Conservation (phyloP, 495 filamentous ascomycete genomes). For the Melanomma pulvis-pyrius region DNA sequence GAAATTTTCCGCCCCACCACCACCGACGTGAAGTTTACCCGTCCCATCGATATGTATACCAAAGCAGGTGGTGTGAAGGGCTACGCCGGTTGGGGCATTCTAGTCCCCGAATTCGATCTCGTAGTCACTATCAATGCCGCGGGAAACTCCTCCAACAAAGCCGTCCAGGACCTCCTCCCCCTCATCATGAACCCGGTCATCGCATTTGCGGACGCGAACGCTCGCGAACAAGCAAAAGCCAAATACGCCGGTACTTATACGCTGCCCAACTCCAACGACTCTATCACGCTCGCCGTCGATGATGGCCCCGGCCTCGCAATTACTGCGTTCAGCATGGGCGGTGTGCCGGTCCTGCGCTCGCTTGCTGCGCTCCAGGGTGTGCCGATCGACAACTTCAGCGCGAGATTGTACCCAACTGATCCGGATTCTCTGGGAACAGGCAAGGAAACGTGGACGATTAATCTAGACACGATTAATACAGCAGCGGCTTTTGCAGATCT, state of each 20-base stretch:
- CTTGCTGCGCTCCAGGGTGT: conserved; percentile 1
- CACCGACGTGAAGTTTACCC: background rate
- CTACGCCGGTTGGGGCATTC: conserved; percentile 8
- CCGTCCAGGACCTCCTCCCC: background rate
- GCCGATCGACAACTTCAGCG: conserved; percentile 1
- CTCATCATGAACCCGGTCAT: conserved; percentile 2
- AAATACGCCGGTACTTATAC: conserved; percentile 18
- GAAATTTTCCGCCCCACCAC: conserved; percentile 18
- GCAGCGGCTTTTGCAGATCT: conserved; percentile 1
- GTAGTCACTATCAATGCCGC: conserved; percentile 9
- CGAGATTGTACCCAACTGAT: conserved; percentile 15
- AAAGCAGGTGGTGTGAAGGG: conserved; percentile 17
- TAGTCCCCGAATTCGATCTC: conserved; percentile 18
- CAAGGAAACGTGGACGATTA: conserved; percentile 2
- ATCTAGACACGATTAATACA: background rate
- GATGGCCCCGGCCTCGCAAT: conserved; percentile 16
- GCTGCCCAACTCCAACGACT: background rate
- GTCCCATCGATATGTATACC: conserved; percentile 16
- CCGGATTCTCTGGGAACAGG: conserved; percentile 6
- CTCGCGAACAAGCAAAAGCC: conserved; percentile 2
- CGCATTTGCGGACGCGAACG: background rate
- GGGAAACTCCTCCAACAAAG: background rate
- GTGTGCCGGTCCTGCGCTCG: conserved; percentile 1
- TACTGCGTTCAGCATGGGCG: conserved; percentile 4
- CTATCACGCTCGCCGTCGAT: background rate